phyloP scores from a whole-genome alignment of 257 asterid species.

The Ehretia macrophylla region DNA sequence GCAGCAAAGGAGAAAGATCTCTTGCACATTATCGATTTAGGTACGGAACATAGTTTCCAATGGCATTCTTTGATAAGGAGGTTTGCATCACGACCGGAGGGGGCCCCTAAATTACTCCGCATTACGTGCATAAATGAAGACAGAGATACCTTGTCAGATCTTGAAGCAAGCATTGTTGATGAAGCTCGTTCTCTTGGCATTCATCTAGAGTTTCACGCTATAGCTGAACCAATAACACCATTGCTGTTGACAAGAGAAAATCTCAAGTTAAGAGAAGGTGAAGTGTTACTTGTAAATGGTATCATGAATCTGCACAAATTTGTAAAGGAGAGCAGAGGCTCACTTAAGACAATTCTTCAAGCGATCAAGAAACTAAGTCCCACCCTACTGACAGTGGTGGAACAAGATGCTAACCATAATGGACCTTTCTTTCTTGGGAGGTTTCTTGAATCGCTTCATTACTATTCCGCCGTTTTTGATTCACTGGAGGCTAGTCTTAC shows the following conservation, averaged over 20 bases:
- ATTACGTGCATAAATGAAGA: constrained; percentile 44
- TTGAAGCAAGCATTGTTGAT: constrained; percentile 23
- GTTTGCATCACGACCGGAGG: constrained; percentile 25
- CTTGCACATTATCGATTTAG: constrained; percentile 52
- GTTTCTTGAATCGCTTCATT: constrained; percentile 57
- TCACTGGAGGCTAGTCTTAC: constrained; percentile 47
- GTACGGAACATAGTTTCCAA: constrained; percentile 47
- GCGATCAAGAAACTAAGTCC: constrained; percentile 47
- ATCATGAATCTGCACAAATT: constrained; percentile 47
- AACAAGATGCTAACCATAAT: constrained; percentile 65
- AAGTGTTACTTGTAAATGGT: constrained; percentile 37
- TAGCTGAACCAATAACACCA: constrained; percentile 30
- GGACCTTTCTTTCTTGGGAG: constrained; percentile 58
- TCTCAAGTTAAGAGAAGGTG: constrained; percentile 34
- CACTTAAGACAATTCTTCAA: constrained; percentile 43
- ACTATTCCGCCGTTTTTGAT: constrained; percentile 59
- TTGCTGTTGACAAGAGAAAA: constrained; percentile 34
- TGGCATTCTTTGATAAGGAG: constrained; percentile 43
- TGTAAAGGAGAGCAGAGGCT: constrained; percentile 49
- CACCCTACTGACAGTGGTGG: constrained; percentile 40
- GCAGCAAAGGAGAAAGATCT: constrained; percentile 33
- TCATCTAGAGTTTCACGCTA: constrained; percentile 22
- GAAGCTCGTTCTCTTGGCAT: constrained; percentile 35
- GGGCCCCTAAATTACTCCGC: constrained; percentile 34
- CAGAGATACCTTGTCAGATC: constrained; percentile 17